Evolutionary conservation across 805 yeast species (phyloP).

Genomic region (Sugiyamaella americana): DNA sequence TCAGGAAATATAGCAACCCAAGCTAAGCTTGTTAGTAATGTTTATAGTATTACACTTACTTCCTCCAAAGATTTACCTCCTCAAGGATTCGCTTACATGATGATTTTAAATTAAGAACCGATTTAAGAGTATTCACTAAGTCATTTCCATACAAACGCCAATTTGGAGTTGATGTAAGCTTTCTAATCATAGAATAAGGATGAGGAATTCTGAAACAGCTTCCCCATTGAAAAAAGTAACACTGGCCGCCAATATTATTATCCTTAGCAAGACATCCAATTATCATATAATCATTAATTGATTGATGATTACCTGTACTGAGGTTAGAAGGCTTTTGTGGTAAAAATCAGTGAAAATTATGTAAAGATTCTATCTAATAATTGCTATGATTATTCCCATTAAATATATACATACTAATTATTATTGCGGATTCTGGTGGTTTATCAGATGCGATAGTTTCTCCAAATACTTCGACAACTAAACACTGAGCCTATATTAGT

Average conservation of each 20-base stretch:
- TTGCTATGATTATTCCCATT: not conserved
- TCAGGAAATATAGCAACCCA: constrained; percentile 83
- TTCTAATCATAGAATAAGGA: constrained; percentile 17
- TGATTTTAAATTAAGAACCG: not conserved
- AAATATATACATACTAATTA: constrained; percentile 19
- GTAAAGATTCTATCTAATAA: too few relatives aligned
- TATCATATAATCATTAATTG: constrained; percentile 59
- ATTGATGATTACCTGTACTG: constrained; percentile 52
- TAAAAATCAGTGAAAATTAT: too few relatives aligned
- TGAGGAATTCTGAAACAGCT: constrained; percentile 57
- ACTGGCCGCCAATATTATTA: constrained; percentile 20
- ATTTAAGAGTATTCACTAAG: too few relatives aligned
- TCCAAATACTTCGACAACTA: constrained; percentile 11
- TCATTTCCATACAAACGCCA: constrained; percentile 19
- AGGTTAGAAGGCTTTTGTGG: too few relatives aligned
- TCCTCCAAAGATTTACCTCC: too few relatives aligned
- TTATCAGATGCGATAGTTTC: constrained; percentile 14
- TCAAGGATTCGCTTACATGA: not conserved
- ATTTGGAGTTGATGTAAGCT: constrained; percentile 41
- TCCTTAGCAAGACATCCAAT: constrained; percentile 33
- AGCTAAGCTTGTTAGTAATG: too few relatives aligned
- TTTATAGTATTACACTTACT: too few relatives aligned
- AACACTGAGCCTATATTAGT: not conserved
- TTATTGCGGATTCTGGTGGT: constrained; percentile 33
- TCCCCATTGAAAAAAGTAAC: constrained; percentile 69